phyloP scores from a whole-genome alignment of 805 yeast species.

The Candida hungchunana region DNA sequence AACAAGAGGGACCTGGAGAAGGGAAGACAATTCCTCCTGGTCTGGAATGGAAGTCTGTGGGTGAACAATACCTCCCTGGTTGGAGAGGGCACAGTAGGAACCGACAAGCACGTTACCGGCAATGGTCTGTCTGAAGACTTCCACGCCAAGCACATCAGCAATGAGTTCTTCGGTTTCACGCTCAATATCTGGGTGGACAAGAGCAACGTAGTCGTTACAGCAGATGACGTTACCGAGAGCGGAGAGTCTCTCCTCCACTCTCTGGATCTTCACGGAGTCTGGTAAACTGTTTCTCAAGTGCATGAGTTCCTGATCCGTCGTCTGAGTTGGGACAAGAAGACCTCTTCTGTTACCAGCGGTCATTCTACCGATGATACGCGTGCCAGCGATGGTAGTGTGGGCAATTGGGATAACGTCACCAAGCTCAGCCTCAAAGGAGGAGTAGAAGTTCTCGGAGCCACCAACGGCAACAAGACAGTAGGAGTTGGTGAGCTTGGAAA shows the following conservation, averaged over 20 bases:
- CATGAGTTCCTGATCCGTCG: conserved; percentile 97
- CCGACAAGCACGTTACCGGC: conserved; percentile 98
- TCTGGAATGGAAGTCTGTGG: conserved; percentile 97
- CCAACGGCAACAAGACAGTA: conserved; percentile 96
- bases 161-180: conserved; percentile 98
- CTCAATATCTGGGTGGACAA: conserved; percentile 98
- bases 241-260: conserved; percentile 95
- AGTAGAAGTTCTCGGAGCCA: conserved; percentile 82
- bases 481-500: conserved; percentile 91
- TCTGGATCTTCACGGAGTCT: conserved; percentile 89
- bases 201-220: conserved; percentile 97
- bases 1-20: conserved; percentile 94
- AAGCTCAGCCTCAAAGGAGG: conserved; percentile 96
- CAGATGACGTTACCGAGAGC: conserved; percentile 98
- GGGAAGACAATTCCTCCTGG: conserved; percentile 94
- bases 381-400: conserved; percentile 97
- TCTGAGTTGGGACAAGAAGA: conserved; percentile 91
- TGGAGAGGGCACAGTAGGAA: conserved; percentile 88
- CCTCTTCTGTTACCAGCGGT: conserved; percentile 99
- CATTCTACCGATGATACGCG: conserved; percentile 96
- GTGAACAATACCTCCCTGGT: conserved; percentile 98
- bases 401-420: conserved; percentile 96
- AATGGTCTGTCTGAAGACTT: conserved; percentile 97
- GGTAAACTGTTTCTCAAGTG: conserved; percentile 96
- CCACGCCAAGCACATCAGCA: conserved; percentile 97